These are phyloP conservation scores for Haberlea rhodopensis DNA, from an alignment of 257 asterid genomes.

Conservation along the genomic window DNA sequence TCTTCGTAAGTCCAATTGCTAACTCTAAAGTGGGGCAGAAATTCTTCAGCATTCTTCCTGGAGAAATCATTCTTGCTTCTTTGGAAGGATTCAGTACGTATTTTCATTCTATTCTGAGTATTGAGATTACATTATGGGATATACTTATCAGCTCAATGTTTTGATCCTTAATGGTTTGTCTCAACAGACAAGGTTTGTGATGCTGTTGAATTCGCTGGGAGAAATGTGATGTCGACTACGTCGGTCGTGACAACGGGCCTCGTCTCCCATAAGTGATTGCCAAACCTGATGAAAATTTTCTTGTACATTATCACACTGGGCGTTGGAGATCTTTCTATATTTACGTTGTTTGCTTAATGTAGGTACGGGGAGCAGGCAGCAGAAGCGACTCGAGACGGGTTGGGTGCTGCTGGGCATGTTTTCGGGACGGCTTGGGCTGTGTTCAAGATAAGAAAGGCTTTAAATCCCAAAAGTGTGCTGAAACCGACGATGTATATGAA, in stretches of 20 bases:
- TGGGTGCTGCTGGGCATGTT: slow-evolving; percentile 88
- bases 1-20: not conserved
- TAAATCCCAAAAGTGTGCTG: slow-evolving; percentile 63
- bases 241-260: slow-evolving; percentile 76
- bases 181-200: slow-evolving; percentile 67
- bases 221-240: slow-evolving; percentile 76
- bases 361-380: slow-evolving; percentile 85
- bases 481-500: slow-evolving; percentile 57
- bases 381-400: slow-evolving; percentile 54
- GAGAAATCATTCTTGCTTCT: not conserved
- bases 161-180: not conserved
- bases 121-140: no score
- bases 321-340: not conserved
- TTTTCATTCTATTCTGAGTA: not conserved
- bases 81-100: not conserved
- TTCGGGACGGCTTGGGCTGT: slow-evolving; percentile 89
- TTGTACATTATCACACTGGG: no score
- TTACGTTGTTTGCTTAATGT: slow-evolving; percentile 5
- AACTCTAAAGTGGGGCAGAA: not conserved
- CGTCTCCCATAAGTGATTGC: slow-evolving; percentile 59
- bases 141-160: not conserved
- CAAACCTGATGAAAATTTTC: not conserved
- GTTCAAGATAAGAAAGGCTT: slow-evolving; percentile 69
- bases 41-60: not conserved
- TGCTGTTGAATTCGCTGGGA: slow-evolving; percentile 82